Conservation (phyloP, 371 early-diverging fungal genomes). For the Rhizomucor miehei region DNA sequence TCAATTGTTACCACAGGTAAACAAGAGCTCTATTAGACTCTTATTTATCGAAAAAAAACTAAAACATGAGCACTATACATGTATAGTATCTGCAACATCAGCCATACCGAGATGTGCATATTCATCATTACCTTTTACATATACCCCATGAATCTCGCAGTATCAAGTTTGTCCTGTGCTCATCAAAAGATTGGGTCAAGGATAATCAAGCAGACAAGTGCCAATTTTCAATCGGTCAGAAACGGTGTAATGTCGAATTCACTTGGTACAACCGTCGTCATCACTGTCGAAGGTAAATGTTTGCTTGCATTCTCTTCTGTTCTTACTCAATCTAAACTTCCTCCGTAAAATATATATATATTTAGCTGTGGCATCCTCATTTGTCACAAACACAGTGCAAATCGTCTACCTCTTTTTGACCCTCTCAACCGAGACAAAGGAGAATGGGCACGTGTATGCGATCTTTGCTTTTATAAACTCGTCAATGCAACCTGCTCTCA, state of each 20-base stretch:
- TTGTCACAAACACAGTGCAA: slow-evolving; percentile 23
- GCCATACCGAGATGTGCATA: not conserved
- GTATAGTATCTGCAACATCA: not conserved
- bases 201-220: slow-evolving; percentile 17
- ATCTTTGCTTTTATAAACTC: slow-evolving; percentile 20
- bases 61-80: too few species aligned
- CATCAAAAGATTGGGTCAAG: slow-evolving; percentile 15
- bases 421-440: slow-evolving; percentile 8
- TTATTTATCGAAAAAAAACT: not conserved
- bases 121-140: slow-evolving; percentile 20
- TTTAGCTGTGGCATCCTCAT: slow-evolving; percentile 25
- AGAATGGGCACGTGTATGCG: slow-evolving; percentile 30
- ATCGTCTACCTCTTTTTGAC: slow-evolving; percentile 21
- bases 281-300: slow-evolving; percentile 26
- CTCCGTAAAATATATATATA: too few species aligned
- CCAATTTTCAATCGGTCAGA: slow-evolving; percentile 4
- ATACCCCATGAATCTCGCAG: slow-evolving; percentile 13
- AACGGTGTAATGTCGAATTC: slow-evolving; percentile 14
- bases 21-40: not conserved
- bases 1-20: slow-evolving; percentile 8
- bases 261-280: slow-evolving; percentile 17
- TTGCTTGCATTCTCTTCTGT: too few species aligned
- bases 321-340: too few species aligned
- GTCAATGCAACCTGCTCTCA: not conserved
- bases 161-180: slow-evolving; percentile 11